Conservation (phyloP, 345 rosid species). For the Lepidium aucheri region DNA sequence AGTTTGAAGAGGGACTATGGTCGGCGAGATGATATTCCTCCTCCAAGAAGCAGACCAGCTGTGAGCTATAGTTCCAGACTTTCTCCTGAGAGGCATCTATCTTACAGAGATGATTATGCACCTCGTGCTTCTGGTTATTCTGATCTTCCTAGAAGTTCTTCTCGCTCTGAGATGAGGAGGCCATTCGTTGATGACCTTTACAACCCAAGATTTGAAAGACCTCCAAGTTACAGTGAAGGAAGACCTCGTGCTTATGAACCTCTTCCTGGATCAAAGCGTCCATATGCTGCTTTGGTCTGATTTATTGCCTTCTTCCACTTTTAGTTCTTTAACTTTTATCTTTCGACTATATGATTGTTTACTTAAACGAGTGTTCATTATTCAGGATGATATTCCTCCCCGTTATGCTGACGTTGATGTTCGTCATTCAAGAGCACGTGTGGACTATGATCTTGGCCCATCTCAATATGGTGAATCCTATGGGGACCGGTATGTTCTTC, state of each 20-base stretch:
- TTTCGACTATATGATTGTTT: neutral
- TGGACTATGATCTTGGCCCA: constrained; percentile 73
- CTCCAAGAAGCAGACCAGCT: constrained; percentile 71
- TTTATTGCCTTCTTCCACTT: neutral
- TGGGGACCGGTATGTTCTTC: constrained; percentile 58
- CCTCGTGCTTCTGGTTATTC: constrained; percentile 67
- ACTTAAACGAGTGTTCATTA: neutral
- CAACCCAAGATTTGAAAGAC: constrained; percentile 76
- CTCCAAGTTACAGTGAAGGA: constrained; percentile 63
- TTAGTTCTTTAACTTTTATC: neutral
- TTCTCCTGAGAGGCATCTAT: constrained; percentile 60
- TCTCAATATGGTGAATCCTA: constrained; percentile 77
- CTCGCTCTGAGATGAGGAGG: constrained; percentile 71
- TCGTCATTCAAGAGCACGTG: constrained; percentile 83
- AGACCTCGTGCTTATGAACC: constrained; percentile 81
- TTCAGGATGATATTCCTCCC: constrained; percentile 80
- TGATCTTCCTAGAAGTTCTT: constrained; percentile 56
- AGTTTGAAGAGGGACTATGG: constrained; percentile 75
- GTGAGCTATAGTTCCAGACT: constrained; percentile 67
- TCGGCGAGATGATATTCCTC: constrained; percentile 74
- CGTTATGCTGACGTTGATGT: constrained; percentile 62
- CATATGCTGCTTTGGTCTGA: constrained; percentile 73
- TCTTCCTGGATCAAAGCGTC: constrained; percentile 82
- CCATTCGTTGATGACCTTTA: constrained; percentile 72
- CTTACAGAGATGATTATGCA: constrained; percentile 75